A percentile compares a stretch with the other conserved stretches of the same genome.
These are phyloP conservation scores for Liquidambar formosana DNA, from an alignment of 164 flowering plant genomes.

Conservation along the genomic window DNA sequence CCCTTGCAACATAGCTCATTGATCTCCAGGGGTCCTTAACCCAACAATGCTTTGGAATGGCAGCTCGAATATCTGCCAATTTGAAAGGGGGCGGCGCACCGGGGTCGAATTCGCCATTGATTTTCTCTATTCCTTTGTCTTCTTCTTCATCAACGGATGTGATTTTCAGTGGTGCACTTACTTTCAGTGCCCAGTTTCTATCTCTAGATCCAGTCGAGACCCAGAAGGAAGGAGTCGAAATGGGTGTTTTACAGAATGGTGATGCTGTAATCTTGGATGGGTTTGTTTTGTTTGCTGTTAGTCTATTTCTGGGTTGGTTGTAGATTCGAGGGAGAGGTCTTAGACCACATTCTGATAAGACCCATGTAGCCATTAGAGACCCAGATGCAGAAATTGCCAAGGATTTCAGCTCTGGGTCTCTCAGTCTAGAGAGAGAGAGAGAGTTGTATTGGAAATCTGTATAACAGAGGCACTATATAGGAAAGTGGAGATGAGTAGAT, in stretches of 20 bases:
- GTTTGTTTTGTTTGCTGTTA: slow-evolving; percentile 1
- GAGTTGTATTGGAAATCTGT: not conserved
- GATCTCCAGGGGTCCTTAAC: slow-evolving; percentile 77
- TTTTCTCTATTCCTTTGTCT: slow-evolving; percentile 9
- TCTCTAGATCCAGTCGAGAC: slow-evolving; percentile 16
- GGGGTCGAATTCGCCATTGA: slow-evolving; percentile 44
- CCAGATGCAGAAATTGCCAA: not conserved
- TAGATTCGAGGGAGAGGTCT: slow-evolving; percentile 45
- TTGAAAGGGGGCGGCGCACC: slow-evolving; percentile 70
- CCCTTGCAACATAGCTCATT: slow-evolving; percentile 75
- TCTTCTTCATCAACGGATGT: slow-evolving; percentile 18
- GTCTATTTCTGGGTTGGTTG: slow-evolving; percentile 31
- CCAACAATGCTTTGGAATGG: slow-evolving; percentile 85
- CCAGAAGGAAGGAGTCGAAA: slow-evolving; percentile 7
- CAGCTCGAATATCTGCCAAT: slow-evolving; percentile 58
- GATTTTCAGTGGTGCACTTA: slow-evolving; percentile 46
- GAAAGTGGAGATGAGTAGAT: slow-evolving; percentile 13
- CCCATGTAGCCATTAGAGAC: slow-evolving; percentile 50
- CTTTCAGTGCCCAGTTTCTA: slow-evolving; percentile 42
- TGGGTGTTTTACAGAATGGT: slow-evolving; percentile 1
- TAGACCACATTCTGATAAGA: slow-evolving; percentile 56
- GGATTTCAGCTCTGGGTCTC: slow-evolving; percentile 4
- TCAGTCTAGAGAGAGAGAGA: not conserved
- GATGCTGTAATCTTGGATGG: slow-evolving; percentile 15
- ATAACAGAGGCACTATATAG: not conserved